phyloP scores from a whole-genome alignment of 139 green algal species.

The Tetradesmus obliquus region DNA sequence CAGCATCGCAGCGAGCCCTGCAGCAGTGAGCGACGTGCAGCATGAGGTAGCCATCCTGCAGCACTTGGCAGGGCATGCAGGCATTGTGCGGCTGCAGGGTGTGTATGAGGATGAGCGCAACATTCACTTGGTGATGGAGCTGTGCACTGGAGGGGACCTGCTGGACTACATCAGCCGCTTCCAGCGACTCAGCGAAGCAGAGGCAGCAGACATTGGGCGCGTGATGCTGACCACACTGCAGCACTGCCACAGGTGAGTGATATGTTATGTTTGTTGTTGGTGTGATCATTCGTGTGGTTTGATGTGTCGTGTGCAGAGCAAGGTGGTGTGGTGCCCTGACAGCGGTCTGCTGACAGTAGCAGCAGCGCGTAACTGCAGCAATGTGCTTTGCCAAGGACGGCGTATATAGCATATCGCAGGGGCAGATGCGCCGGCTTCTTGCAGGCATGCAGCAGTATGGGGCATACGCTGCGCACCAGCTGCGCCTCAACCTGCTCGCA shows the following conservation, averaged over 20 bases:
- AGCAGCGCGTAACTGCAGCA: no score
- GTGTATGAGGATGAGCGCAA: slow-evolving; percentile 84
- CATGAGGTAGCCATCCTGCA: slow-evolving; percentile 82
- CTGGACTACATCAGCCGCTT: slow-evolving; percentile 84
- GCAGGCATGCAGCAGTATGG: no score
- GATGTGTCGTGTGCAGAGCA: not conserved
- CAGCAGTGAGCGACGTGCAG: slow-evolving; percentile 56
- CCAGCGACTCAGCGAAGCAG: slow-evolving; percentile 37
- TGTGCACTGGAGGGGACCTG: slow-evolving; percentile 94
- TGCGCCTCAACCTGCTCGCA: no score
- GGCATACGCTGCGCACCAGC: no score
- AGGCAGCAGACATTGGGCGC: slow-evolving; percentile 38
- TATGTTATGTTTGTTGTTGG: not conserved
- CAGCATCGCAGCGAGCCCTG: slow-evolving; percentile 54
- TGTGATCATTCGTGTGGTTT: not conserved
- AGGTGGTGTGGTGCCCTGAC: not conserved
- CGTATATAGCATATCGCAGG: no score
- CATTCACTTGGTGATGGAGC: slow-evolving; percentile 90
- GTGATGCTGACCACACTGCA: slow-evolving; percentile 40
- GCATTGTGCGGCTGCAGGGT: slow-evolving; percentile 62
- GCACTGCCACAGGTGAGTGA: slow-evolving; percentile 46
- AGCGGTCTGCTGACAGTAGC: slow-evolving; percentile 36
- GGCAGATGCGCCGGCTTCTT: no score
- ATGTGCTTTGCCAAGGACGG: no score
- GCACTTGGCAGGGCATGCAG: slow-evolving; percentile 51